Evolutionary conservation across 768 basidiomycete species (phyloP).

Genomic region (Russula virescens): DNA sequence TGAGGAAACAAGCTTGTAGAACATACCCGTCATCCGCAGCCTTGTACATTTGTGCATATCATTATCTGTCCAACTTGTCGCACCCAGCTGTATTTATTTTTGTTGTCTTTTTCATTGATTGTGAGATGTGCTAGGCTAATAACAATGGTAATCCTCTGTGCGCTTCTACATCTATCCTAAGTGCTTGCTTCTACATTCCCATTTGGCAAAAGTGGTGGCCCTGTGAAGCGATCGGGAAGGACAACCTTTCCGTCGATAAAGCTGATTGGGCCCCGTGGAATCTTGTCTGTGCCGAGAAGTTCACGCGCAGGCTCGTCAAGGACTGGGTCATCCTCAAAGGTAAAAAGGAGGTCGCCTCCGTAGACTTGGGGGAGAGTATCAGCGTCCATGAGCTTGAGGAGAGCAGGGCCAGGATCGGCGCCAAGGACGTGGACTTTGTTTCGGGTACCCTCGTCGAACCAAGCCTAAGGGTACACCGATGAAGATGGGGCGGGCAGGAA

Average conservation of each 20-base stretch:
- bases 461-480: conserved; percentile 38
- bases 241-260: conserved; percentile 43
- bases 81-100: neutral
- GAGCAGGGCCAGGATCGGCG: conserved; percentile 46
- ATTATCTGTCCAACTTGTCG: conserved; percentile 12
- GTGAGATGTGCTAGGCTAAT: neutral
- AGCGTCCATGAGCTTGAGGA: conserved; percentile 45
- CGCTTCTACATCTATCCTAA: neutral
- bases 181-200: neutral
- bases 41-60: conserved; percentile 20
- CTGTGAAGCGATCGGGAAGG: conserved; percentile 12
- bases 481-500: neutral
- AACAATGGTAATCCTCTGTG: neutral
- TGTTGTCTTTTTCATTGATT: neutral
- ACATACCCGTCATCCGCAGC: neutral
- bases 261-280: conserved; percentile 53
- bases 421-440: conserved; percentile 73
- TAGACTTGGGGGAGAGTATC: conserved; percentile 59
- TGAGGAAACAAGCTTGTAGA: conserved; percentile 5
- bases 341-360: conserved; percentile 71
- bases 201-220: neutral
- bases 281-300: conserved; percentile 37
- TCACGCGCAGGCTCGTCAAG: conserved; percentile 52
- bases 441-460: conserved; percentile 77
- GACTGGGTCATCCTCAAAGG: conserved; percentile 58